Evolutionary conservation across 345 rosid species (phyloP), one percentile per base, ranked within the genome.

Genomic region (Populus alba): DNA sequence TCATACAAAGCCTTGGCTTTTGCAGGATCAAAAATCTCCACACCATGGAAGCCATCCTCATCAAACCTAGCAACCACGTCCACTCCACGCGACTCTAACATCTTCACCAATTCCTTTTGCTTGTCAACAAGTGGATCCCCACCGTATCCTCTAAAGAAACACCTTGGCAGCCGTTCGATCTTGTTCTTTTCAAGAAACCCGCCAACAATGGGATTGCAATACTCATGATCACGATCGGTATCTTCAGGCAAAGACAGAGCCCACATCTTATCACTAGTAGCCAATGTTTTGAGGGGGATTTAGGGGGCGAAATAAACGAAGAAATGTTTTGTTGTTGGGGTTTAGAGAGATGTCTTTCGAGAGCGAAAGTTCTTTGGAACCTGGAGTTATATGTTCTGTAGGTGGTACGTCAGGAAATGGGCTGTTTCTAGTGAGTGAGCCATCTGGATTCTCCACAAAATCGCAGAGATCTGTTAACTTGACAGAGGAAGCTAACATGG

Each of bases 71-170:
- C 70, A 47, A 75, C 88, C 79, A 92, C 96, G 39, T 78, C 82
- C 25, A 88, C 98, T 3, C 94, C 97, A 9, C 79, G 83, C n/a
- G 87, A 76, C 84, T 71, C 85, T 66, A 95, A 33, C 84, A 85
- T 87, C 70, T 85, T 82, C 63, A 75, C 89, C 20, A 92, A 74
- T 82, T 84, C 89, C 83, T 80, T 91, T 82, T 95, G 97, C 49
- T 84, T 85, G 81, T 95, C 97, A 0, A 76, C 69, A 22, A 92
- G 82, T 41, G 98, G 98, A 81, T 95, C 98, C 7, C 96, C 94
- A 0, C 83, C 91, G 23, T 88, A 86, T 1, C 93, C 94, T 67
- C 49, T 75, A n/a, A 93, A 74, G 6, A 86, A 81, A 79, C 90
- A 86, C 76, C 78, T 75, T 7, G 91, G 93, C 6, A 95, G 81